Percentiles rank a stretch among this genome's conserved stretches.
These are phyloP conservation scores for Saccharomycopsis fermentans DNA, from an alignment of 805 yeast genomes.

Conservation along the genomic window DNA sequence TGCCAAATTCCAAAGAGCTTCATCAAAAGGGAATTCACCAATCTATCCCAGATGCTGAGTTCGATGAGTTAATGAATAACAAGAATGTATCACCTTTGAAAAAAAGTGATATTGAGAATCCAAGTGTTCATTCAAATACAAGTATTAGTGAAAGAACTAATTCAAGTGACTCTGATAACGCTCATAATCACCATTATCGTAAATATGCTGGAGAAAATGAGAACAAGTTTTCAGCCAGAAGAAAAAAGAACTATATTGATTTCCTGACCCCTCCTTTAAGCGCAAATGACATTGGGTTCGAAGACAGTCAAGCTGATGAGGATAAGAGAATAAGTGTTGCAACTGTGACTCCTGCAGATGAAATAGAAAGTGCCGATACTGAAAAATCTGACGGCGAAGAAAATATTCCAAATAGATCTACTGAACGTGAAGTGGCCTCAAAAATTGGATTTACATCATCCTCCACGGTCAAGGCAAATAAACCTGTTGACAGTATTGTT, in stretches of 20 bases:
- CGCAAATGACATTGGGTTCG: not conserved
- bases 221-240: not conserved
- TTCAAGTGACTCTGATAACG: not conserved
- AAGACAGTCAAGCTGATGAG: not conserved
- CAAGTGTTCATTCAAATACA: not conserved
- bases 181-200: not conserved
- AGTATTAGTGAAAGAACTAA: not conserved
- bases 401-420: too few species aligned
- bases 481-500: not conserved
- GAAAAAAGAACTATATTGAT: not conserved
- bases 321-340: not conserved
- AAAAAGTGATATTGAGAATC: not conserved
- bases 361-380: not conserved
- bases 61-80: not conserved
- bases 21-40: not conserved
- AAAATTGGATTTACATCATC: not conserved
- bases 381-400: not conserved
- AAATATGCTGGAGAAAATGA: not conserved
- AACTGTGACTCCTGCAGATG: slow-evolving; percentile 1
- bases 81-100: not conserved
- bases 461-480: not conserved
- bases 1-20: not conserved
- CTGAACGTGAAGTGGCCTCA: not conserved
- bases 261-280: not conserved
- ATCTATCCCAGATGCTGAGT: not conserved